A percentile compares a stretch with the other conserved stretches of the same genome.
These are phyloP conservation scores for Bipolaris zeicola DNA, from an alignment of 2,329 filamentous ascomycete genomes.

Conservation along the genomic window DNA sequence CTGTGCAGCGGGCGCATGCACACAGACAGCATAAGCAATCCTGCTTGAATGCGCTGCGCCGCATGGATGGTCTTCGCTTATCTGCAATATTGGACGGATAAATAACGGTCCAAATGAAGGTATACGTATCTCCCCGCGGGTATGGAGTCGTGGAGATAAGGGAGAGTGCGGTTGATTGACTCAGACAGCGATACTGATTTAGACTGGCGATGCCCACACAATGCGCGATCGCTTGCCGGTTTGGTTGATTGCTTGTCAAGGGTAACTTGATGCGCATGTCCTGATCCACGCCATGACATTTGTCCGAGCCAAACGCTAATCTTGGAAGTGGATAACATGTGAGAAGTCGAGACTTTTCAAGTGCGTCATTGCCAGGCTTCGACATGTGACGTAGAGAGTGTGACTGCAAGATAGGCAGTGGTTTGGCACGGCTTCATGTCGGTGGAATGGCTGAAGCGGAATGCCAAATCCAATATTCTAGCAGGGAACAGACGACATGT, in stretches of 20 bases:
- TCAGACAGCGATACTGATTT: neutral
- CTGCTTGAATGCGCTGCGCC: neutral
- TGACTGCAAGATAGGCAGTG: neutral
- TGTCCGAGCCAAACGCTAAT: neutral
- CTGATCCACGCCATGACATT: neutral
- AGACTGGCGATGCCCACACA: constrained; percentile 5
- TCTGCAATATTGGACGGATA: constrained; percentile 7
- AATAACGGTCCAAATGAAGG: constrained; percentile 11
- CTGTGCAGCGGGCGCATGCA: constrained; percentile 2
- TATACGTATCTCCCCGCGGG: constrained; percentile 1
- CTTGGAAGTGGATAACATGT: constrained; percentile 6
- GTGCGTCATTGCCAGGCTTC: constrained; percentile 8
- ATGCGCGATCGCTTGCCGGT: constrained; percentile 16
- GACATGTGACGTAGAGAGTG: neutral
- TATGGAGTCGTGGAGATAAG: constrained; percentile 9
- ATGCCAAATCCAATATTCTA: neutral
- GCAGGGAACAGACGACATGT: neutral
- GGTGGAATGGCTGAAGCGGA: constrained; percentile 6
- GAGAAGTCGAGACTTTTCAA: neutral
- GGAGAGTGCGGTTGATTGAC: constrained; percentile 1
- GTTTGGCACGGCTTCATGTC: constrained; percentile 2
- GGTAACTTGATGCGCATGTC: constrained; percentile 6
- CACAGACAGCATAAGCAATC: neutral
- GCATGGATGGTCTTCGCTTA: neutral
- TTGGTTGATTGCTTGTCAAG: constrained; percentile 1